Evolutionary conservation across 805 yeast species (phyloP), one percentile per base, ranked within the genome.

Genomic region (Hanseniaspora lachancei): DNA sequence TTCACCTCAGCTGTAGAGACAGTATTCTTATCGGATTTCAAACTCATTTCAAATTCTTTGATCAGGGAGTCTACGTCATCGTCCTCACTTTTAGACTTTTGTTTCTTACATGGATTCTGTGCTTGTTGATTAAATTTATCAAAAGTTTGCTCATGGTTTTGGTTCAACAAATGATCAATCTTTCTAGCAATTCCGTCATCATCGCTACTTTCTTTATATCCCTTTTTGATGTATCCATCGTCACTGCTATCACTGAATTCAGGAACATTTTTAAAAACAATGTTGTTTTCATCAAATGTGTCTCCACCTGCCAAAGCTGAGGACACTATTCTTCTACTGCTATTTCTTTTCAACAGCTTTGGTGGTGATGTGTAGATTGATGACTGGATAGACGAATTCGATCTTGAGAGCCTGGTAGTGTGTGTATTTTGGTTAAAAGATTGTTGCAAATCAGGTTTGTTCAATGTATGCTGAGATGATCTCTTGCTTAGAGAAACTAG

Each of bases 221-320:
- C 44, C 32, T 42, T 64, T 66, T 29, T 71, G 72, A 35, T 63
- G 67, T 9, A 66, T 65, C 21, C 61, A 35, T 64, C 66, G 40
- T 65, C 68, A 21, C 59, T 65, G 24, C 32, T 44, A 10, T 15
- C 78, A n/a, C 74, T 74, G 44, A 78, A 68, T 4, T 63, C 71
- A 0, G 95, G 93, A 0, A 82, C 89, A 58, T 77, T 81, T n/a
- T 78, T 84, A 70, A 89, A 89, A 2, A 81, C 77, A 35, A 88
- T 77, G 2, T 74, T 77, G 62, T 85, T 86, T 60, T 88, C 95
- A 47, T 74, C 75, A 68, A 85, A 86, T 16, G 79, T 77, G 62
- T 78, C 84, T 0, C 49, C 50, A 21, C 56, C 56, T 20, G 70
- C 70, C 49, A 69, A 62, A 7, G 67, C 62, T 2, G 69, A 67